Evolutionary conservation across 768 basidiomycete genomes (phyloP).

Genomic region (Lactifluus pinguis): DNA sequence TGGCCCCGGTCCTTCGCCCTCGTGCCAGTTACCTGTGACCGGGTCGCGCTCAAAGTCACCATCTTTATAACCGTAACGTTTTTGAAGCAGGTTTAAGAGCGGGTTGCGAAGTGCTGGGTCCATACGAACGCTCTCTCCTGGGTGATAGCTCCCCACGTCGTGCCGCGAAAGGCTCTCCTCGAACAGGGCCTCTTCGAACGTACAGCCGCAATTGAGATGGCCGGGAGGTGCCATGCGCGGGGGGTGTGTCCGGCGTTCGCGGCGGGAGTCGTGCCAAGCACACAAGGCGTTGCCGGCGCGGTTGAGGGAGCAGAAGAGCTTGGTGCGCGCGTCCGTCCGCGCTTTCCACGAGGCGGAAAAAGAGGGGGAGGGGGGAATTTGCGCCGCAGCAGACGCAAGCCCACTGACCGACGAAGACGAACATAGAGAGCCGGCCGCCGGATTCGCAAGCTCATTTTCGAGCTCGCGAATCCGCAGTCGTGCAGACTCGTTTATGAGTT

Average conservation of each 20-base stretch:
- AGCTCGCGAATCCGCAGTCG: constrained; percentile 41
- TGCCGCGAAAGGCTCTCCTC: constrained; percentile 78
- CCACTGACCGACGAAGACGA: constrained; percentile 19
- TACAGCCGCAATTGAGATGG: constrained; percentile 80
- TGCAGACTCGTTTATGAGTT: constrained; percentile 46
- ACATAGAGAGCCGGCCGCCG: constrained; percentile 20
- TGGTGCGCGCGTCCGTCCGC: constrained; percentile 64
- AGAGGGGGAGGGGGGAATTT: constrained; percentile 31
- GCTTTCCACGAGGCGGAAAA: constrained; percentile 60
- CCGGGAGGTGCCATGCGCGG: constrained; percentile 75
- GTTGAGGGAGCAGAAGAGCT: constrained; percentile 71
- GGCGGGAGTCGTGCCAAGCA: constrained; percentile 84
- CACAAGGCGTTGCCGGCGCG: constrained; percentile 84
- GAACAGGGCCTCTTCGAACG: constrained; percentile 76
- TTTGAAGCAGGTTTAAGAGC: constrained; percentile 58
- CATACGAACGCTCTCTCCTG: constrained; percentile 82
- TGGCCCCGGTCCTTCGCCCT: constrained; percentile 48
- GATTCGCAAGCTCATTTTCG: constrained; percentile 35
- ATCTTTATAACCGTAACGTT: constrained; percentile 71
- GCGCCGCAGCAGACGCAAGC: constrained; percentile 25
- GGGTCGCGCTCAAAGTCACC: constrained; percentile 78
- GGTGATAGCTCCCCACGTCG: constrained; percentile 71
- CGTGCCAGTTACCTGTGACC: constrained; percentile 53
- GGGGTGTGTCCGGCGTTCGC: constrained; percentile 68
- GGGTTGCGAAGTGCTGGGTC: constrained; percentile 81